Evolutionary conservation across 805 yeast species (phyloP).

Genomic region (Candida chilensis): DNA sequence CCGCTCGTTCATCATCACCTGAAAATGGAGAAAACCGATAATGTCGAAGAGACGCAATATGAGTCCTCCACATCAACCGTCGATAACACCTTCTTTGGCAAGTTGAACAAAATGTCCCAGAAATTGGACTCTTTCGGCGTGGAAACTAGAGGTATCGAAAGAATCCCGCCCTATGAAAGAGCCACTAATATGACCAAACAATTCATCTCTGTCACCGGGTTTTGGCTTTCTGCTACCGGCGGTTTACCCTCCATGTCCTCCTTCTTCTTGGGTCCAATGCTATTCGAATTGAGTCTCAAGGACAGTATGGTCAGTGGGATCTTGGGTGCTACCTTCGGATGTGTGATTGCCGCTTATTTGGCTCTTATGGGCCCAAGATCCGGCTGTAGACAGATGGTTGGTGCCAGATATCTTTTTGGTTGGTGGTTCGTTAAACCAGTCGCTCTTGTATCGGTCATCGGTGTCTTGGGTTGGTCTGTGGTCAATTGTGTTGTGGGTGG

Average conservation of each 20-base stretch:
- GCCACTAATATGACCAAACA: slow-evolving; percentile 17
- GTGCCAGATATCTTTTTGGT: slow-evolving; percentile 74
- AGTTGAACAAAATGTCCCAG: no score
- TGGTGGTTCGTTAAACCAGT: slow-evolving; percentile 78
- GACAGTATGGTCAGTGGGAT: slow-evolving; percentile 58
- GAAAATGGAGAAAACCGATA: no score
- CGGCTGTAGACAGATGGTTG: slow-evolving; percentile 84
- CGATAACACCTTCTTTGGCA: no score
- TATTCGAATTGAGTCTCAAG: slow-evolving; percentile 60
- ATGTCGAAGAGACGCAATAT: no score
- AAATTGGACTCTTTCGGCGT: slow-evolving; percentile 26
- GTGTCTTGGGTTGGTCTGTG: slow-evolving; percentile 89
- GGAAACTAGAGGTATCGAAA: slow-evolving; percentile 27
- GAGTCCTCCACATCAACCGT: no score
- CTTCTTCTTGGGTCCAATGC: slow-evolving; percentile 64
- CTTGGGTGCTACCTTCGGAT: slow-evolving; percentile 58
- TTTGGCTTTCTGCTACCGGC: slow-evolving; percentile 84
- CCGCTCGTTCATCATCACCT: no score
- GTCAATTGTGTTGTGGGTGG: slow-evolving; percentile 86
- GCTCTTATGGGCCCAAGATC: slow-evolving; percentile 85
- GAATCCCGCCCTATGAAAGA: slow-evolving; percentile 23
- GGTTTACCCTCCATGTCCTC: slow-evolving; percentile 88
- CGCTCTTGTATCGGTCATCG: slow-evolving; percentile 61
- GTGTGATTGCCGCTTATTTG: slow-evolving; percentile 73
- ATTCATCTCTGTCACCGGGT: slow-evolving; percentile 45